These are phyloP conservation scores for Sphaerulina musiva DNA, from an alignment of 2,329 filamentous ascomycete genomes.

Conservation along the genomic window DNA sequence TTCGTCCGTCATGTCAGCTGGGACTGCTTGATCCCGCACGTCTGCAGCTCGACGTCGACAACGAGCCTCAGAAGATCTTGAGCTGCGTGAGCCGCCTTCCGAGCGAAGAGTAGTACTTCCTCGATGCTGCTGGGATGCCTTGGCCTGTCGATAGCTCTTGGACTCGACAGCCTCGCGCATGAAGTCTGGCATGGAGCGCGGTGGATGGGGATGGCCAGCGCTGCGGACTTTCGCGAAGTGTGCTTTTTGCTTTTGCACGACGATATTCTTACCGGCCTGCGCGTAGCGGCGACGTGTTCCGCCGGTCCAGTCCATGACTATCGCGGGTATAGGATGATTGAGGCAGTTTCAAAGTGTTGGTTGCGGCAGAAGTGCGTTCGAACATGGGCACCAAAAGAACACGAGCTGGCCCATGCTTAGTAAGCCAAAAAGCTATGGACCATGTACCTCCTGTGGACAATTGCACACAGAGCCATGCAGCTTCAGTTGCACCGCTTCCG, in stretches of 20 bases:
- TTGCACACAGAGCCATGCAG: no score
- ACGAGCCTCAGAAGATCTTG: neutral
- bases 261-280: constrained; percentile 31
- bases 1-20: neutral
- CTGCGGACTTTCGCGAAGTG: constrained; percentile 41
- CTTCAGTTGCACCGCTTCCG: no score
- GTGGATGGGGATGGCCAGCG: constrained; percentile 8
- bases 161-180: constrained; percentile 9
- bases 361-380: no score
- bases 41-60: neutral
- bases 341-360: neutral
- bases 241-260: constrained; percentile 39
- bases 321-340: neutral
- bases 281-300: constrained; percentile 34
- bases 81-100: neutral
- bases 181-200: constrained; percentile 10
- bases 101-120: neutral
- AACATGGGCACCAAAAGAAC: no score
- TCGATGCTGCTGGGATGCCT: neutral
- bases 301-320: constrained; percentile 46
- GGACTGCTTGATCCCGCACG: neutral
- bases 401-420: no score
- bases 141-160: constrained; percentile 1
- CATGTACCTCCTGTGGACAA: no score
- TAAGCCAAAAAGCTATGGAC: no score